Evolutionary conservation across 2,329 filamentous ascomycete genomes (phyloP), one percentile per base, ranked within the genome.

Genomic region (Venturia oleaginea): DNA sequence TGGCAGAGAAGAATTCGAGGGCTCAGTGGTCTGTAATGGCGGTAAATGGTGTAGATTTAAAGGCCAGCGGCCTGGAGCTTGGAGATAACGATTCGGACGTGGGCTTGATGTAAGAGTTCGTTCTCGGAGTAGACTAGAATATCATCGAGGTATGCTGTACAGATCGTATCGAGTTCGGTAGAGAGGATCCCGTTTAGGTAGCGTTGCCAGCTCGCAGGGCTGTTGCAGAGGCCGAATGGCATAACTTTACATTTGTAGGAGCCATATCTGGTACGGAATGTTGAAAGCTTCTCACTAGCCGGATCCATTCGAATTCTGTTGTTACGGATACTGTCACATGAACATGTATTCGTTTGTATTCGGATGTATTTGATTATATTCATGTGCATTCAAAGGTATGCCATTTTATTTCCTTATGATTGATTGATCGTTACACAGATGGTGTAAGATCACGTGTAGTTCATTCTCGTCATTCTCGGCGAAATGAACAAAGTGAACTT

Each of bases 21-120:
- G 68, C 71, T 48, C 69, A 66, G 64, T 76, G 67, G 65, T 76
- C 67, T 1, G 67, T 70, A 34, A 70, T 59, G 1, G 75, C 68
- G 17, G 66, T 62, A 15, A 70, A 61, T 24, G 54, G 62, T 11
- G 67, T 6, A 38, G 2, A 65, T 46, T 15, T 65, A 37, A 22
- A 70, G 64, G 6, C 62, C 55, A 3, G 38, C 51, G n/a, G 65
- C 42, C 13, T 30, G 30, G 27, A 69, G 46, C 57, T 42, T 11
- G 19, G 57, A 3, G 3, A 67, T 48, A 24, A 61, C 61, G 27
- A 27, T 59, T 6, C 62, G 6, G 22, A 67, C 66, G 27, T 68
- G 64, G 10, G 3, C 13, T 30, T 43, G 5, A 42, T 66, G 40
- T 17, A 63, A 40, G 10, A 60, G 8, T 17, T 11, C 11, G 7